Base-by-base conservation (phyloP, 202 grass and related monocot species). In the Zizania palustris region DNA sequence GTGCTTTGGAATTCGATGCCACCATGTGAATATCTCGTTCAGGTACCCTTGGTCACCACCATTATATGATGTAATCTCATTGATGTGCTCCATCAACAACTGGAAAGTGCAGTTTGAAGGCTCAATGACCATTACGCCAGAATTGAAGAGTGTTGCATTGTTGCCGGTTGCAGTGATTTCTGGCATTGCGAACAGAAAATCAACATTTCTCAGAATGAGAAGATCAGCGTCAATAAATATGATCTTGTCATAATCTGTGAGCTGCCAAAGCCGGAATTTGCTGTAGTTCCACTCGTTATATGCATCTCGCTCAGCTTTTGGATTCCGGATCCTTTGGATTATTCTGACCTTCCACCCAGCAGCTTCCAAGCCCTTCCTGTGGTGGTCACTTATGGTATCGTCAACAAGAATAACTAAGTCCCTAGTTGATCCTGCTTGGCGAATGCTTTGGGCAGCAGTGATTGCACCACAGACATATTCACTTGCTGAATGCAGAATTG, bases 211-310 rank as follows among this genome's bases (percentile, higher is more conserved):
- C 18, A 96, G 71, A 40, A 99, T 88, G 57, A 99, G 81, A 33
- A 99, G 90, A 76, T 99, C 96, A 0, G 96, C 96, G 36, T 99
- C 96, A 15, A 99, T 89, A 75, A 99, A 99, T 58, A 99, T 88
- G 45, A 99, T 83, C 85, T 99, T 99, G 89, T 99, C 96, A 48
- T 99, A 99, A 45, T 99, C 92, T 3, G 92, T 93, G 10, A 99
- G 92, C 85, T 99, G 96, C 96, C 96, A 99, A 3, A 99, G 76
- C 35, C 96, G 84, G 63, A 99, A 99, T 40, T 99, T 99, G 85
- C 96, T 99, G 81, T 99, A 99, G 72, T 99, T 99, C 96, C 96
- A 99, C 71, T 99, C 96, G 22, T 99, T 99, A 82, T 99, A 96
- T 59, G 96, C 89, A 78, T 99, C 79, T 1, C 82, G 88, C 73